Evolutionary conservation across 2,329 filamentous ascomycete species (phyloP).

Genomic region (Endothia cerciana): DNA sequence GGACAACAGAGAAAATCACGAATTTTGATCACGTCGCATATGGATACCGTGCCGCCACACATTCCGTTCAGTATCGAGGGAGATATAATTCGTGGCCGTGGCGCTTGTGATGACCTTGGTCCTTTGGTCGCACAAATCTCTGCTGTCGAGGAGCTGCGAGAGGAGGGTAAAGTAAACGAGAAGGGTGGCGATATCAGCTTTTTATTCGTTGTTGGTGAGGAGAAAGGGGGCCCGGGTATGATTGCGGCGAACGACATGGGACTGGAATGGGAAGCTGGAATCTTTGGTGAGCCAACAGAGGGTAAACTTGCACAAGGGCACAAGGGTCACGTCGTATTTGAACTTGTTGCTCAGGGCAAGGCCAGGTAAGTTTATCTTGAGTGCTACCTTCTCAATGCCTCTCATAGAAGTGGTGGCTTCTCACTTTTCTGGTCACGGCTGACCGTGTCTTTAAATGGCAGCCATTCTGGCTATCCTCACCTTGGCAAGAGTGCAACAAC

Average conservation of each 20-base stretch:
- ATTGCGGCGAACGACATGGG: conserved; percentile 48
- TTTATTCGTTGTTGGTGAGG: conserved; percentile 68
- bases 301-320: conserved; percentile 71
- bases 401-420: not conserved
- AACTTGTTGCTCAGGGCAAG: conserved; percentile 63
- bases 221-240: conserved; percentile 71
- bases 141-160: conserved; percentile 49
- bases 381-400: not conserved
- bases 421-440: not conserved
- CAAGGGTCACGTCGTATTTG: conserved; percentile 67
- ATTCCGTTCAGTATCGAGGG: conserved; percentile 51
- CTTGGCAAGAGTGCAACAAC: conserved; percentile 40
- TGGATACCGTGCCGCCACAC: conserved; percentile 52
- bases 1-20: conserved; percentile 37
- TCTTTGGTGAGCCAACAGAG: conserved; percentile 77
- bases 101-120: conserved; percentile 42
- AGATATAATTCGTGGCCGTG: conserved; percentile 50
- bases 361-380: conserved; percentile 41
- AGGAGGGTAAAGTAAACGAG: conserved; percentile 34
- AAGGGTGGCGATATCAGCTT: conserved; percentile 47
- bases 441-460: conserved; percentile 5
- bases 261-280: conserved; percentile 61
- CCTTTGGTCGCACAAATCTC: conserved; percentile 58
- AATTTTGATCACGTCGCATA: conserved; percentile 41
- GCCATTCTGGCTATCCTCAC: conserved; percentile 43